Evolutionary conservation across 768 basidiomycete species (phyloP).

Genomic region (Tricholoma furcatifolium): DNA sequence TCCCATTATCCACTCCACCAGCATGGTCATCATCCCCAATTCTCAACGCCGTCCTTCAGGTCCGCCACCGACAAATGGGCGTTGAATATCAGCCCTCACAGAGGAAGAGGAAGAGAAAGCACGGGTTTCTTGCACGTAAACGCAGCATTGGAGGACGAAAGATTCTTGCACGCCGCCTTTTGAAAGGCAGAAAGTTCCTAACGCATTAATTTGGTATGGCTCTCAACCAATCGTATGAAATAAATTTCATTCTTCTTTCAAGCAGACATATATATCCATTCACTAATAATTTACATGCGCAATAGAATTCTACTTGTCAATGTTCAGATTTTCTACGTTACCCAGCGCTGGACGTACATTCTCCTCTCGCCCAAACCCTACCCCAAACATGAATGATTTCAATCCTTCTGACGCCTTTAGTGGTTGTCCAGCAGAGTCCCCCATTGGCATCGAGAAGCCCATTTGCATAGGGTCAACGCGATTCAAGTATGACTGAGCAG

Average conservation of each 20-base stretch:
- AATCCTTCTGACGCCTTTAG: slow-evolving; percentile 1
- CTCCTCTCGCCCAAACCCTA: slow-evolving; percentile 3
- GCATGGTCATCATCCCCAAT: slow-evolving; percentile 31
- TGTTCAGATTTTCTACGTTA: slow-evolving; percentile 19
- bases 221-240: not conserved
- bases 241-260: not conserved
- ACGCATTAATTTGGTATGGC: slow-evolving; percentile 55
- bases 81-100: slow-evolving; percentile 98
- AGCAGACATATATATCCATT: not conserved
- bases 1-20: slow-evolving; percentile 19
- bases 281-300: not conserved
- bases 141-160: slow-evolving; percentile 67
- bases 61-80: slow-evolving; percentile 69
- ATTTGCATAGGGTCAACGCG: slow-evolving; percentile 11
- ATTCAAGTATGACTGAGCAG: slow-evolving; percentile 44
- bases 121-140: slow-evolving; percentile 85
- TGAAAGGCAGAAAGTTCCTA: slow-evolving; percentile 77
- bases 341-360: slow-evolving; percentile 15
- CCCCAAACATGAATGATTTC: slow-evolving; percentile 16
- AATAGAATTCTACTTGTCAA: slow-evolving; percentile 14
- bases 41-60: slow-evolving; percentile 44
- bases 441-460: slow-evolving; percentile 14
- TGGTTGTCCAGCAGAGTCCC: slow-evolving; percentile 11
- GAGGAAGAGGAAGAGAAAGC: slow-evolving; percentile 87
- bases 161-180: slow-evolving; percentile 65